These are phyloP conservation scores for Penstemon eatonii DNA, from an alignment of 257 asterid genomes.

Conservation along the genomic window DNA sequence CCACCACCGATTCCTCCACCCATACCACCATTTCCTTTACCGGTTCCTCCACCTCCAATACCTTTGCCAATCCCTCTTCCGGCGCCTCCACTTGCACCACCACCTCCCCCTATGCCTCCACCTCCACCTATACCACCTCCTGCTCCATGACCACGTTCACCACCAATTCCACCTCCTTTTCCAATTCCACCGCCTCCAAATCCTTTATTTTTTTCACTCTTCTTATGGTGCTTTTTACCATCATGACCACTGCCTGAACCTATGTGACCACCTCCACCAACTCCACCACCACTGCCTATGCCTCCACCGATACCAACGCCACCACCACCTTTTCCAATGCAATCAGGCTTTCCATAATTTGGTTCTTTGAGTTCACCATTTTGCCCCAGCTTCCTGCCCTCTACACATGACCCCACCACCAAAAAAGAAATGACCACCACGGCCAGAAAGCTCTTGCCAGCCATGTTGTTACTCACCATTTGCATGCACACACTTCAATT, in stretches of 20 bases:
- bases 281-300: slow-evolving; percentile 20
- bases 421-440: slow-evolving; percentile 33
- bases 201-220: slow-evolving; percentile 13
- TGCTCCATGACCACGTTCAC: background rate
- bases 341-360: slow-evolving; percentile 16
- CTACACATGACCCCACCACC: slow-evolving; percentile 33
- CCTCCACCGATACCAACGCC: slow-evolving; percentile 23
- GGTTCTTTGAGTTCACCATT: slow-evolving; percentile 20
- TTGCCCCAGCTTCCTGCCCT: slow-evolving; percentile 35
- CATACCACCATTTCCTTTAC: slow-evolving; percentile 12
- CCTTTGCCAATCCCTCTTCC: slow-evolving; percentile 32
- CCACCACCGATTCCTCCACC: slow-evolving; percentile 17
- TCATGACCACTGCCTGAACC: slow-evolving; percentile 26
- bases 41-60: slow-evolving; percentile 19
- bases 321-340: background rate
- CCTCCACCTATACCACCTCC: slow-evolving; percentile 21
- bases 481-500: slow-evolving; percentile 16
- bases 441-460: slow-evolving; percentile 22
- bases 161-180: slow-evolving; percentile 25
- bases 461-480: slow-evolving; percentile 33
- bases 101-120: slow-evolving; percentile 28
- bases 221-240: slow-evolving; percentile 26
- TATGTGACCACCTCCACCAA: background rate
- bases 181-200: slow-evolving; percentile 26
- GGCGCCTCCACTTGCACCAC: slow-evolving; percentile 3